Evolutionary conservation across 108 stramenopile species (phyloP).

Genomic region (Cyclotella distinguenda): DNA sequence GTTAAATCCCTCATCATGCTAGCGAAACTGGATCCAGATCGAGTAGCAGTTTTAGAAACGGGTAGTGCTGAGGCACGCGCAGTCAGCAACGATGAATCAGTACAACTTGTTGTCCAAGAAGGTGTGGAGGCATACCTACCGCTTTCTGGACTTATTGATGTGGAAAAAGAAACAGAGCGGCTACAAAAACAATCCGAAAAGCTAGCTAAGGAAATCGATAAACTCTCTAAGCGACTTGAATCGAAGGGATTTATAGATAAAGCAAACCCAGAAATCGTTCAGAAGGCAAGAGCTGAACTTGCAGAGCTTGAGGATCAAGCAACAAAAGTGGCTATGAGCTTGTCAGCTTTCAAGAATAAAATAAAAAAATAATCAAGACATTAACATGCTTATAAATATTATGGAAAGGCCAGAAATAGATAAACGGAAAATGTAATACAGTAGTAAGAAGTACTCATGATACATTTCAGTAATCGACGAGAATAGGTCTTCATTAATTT

Average conservation of each 20-base stretch:
- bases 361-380: too few species aligned
- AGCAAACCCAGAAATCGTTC: slow-evolving; percentile 81
- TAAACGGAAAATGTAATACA: too few species aligned
- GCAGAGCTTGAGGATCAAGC: slow-evolving; percentile 85
- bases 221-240: slow-evolving; percentile 70
- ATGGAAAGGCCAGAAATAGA: too few species aligned
- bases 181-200: slow-evolving; percentile 82
- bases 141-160: slow-evolving; percentile 82
- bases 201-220: slow-evolving; percentile 73
- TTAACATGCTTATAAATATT: too few species aligned
- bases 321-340: slow-evolving; percentile 56
- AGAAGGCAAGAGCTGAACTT: slow-evolving; percentile 77
- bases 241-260: slow-evolving; percentile 87
- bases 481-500: too few species aligned
- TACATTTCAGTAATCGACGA: too few species aligned
- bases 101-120: slow-evolving; percentile 83
- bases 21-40: slow-evolving; percentile 79
- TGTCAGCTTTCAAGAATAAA: slow-evolving; percentile 14
- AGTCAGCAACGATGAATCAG: slow-evolving; percentile 49
- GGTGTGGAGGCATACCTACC: slow-evolving; percentile 87
- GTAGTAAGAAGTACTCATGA: too few species aligned
- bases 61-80: slow-evolving; percentile 74
- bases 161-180: slow-evolving; percentile 78
- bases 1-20: slow-evolving; percentile 75
- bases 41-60: slow-evolving; percentile 57